Percentiles rank a stretch among this genome's conserved stretches.
Evolutionary conservation across 2,329 filamentous ascomycete genomes (phyloP).

Genomic region (Clonostachys solani): DNA sequence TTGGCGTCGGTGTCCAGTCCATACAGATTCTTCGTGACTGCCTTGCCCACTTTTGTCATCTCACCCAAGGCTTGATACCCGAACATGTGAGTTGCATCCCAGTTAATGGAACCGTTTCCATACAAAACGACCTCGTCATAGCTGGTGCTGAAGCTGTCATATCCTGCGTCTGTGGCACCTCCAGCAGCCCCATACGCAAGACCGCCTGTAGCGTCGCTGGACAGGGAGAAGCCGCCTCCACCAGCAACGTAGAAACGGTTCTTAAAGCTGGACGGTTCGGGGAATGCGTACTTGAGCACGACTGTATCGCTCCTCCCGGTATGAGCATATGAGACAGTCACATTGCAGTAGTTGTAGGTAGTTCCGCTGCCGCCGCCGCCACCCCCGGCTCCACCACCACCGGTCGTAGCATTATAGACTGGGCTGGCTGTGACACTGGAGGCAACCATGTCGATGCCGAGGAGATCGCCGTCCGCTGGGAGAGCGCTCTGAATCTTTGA

Average conservation of each 20-base stretch:
- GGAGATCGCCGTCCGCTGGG: slow-evolving; percentile 7
- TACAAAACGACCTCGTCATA: slow-evolving; percentile 31
- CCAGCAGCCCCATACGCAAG: slow-evolving; percentile 32
- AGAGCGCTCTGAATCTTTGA: slow-evolving; percentile 12
- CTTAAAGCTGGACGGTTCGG: slow-evolving; percentile 27
- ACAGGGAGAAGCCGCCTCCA: slow-evolving; percentile 29
- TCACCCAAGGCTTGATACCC: slow-evolving; percentile 46
- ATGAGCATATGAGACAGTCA: slow-evolving; percentile 27
- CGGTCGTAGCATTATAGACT: slow-evolving; percentile 7
- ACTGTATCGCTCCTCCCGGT: slow-evolving; percentile 21
- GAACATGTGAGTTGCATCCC: slow-evolving; percentile 43
- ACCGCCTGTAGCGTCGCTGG: slow-evolving; percentile 22
- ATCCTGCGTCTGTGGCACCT: slow-evolving; percentile 36
- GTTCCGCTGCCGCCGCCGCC: slow-evolving; percentile 13
- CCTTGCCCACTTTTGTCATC: slow-evolving; percentile 36
- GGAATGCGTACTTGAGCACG: slow-evolving; percentile 25
- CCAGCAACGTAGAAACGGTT: slow-evolving; percentile 39
- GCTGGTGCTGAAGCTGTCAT: slow-evolving; percentile 31
- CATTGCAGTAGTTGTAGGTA: slow-evolving; percentile 24
- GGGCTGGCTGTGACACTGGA: slow-evolving; percentile 28
- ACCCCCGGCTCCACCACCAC: neutral
- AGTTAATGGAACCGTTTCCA: slow-evolving; percentile 48
- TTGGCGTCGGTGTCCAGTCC: slow-evolving; percentile 7
- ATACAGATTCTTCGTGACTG: slow-evolving; percentile 34
- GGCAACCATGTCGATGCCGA: slow-evolving; percentile 22